Percentiles rank a stretch among this genome's conserved stretches.
Conservation (phyloP, 371 early-diverging fungal species). For the Rhizomucor miehei region DNA sequence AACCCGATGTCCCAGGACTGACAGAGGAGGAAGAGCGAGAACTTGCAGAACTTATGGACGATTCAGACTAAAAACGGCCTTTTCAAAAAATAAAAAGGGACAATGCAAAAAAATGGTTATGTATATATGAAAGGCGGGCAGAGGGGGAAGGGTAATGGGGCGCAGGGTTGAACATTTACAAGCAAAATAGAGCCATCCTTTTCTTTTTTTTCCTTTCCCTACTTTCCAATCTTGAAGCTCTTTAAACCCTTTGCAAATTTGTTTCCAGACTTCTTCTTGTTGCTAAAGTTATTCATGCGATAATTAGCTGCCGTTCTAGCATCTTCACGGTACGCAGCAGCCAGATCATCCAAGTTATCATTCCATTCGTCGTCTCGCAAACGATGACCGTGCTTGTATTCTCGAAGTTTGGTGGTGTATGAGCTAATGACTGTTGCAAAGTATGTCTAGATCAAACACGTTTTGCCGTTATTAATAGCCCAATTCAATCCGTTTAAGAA, state of each 20-base stretch:
- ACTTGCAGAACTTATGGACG: slow-evolving; percentile 75
- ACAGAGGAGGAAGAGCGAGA: slow-evolving; percentile 79
- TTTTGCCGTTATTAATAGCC: background rate
- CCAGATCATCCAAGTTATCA: slow-evolving; percentile 38
- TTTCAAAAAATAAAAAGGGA: slow-evolving; percentile 8
- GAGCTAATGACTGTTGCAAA: slow-evolving; percentile 34
- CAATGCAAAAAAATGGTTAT: too few relatives aligned
- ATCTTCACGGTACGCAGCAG: slow-evolving; percentile 37
- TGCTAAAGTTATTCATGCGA: slow-evolving; percentile 30
- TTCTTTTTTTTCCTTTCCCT: slow-evolving; percentile 5
- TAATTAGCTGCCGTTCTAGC: slow-evolving; percentile 39
- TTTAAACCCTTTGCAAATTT: slow-evolving; percentile 21
- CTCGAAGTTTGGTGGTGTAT: slow-evolving; percentile 36
- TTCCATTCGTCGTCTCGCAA: slow-evolving; percentile 49
- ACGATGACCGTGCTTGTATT: slow-evolving; percentile 46
- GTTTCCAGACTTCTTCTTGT: slow-evolving; percentile 15
- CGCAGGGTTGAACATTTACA: too few relatives aligned
- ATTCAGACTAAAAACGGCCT: slow-evolving; percentile 35
- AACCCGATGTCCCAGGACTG: slow-evolving; percentile 3
- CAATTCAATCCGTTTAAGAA: too few relatives aligned
- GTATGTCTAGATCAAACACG: slow-evolving; percentile 26
- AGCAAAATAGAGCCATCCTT: too few relatives aligned
- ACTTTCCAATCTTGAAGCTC: slow-evolving; percentile 26
- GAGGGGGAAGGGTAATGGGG: too few relatives aligned
- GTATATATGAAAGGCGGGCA: too few relatives aligned